Percentiles rank a stretch among this genome's conserved stretches.
phyloP scores from a whole-genome alignment of 345 rosid species.

The Salix exigua region DNA sequence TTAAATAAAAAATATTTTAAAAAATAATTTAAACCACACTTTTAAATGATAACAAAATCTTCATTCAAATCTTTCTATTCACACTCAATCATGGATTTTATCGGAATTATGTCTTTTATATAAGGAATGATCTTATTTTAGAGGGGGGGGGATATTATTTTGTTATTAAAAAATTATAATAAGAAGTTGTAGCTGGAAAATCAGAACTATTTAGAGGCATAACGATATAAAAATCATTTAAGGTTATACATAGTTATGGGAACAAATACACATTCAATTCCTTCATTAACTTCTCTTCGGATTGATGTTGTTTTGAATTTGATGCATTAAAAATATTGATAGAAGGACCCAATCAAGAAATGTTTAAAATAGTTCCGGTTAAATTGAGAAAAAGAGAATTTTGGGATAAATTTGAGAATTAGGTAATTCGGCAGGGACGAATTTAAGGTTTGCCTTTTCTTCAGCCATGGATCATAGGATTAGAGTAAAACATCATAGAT shows the following conservation, averaged over 20 bases:
- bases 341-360: not conserved
- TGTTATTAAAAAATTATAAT: not conserved
- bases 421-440: not conserved
- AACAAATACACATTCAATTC: too few species aligned
- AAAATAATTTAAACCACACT: rapidly evolving
- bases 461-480: not conserved
- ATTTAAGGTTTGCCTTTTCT: not conserved
- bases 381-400: too few species aligned
- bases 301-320: not conserved
- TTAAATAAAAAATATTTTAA: too few species aligned
- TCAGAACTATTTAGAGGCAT: too few species aligned
- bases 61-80: not conserved
- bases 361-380: not conserved
- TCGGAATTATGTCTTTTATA: not conserved
- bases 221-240: too few species aligned
- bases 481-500: not conserved
- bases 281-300: not conserved
- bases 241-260: too few species aligned
- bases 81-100: not conserved
- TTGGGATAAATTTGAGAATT: not conserved
- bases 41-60: too few species aligned
- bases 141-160: too few species aligned
- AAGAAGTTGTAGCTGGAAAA: too few species aligned
- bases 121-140: too few species aligned
- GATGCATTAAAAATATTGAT: too few species aligned